Conservation (phyloP, 352 stramenopile species). For the Globisporangium mamillatum region DNA sequence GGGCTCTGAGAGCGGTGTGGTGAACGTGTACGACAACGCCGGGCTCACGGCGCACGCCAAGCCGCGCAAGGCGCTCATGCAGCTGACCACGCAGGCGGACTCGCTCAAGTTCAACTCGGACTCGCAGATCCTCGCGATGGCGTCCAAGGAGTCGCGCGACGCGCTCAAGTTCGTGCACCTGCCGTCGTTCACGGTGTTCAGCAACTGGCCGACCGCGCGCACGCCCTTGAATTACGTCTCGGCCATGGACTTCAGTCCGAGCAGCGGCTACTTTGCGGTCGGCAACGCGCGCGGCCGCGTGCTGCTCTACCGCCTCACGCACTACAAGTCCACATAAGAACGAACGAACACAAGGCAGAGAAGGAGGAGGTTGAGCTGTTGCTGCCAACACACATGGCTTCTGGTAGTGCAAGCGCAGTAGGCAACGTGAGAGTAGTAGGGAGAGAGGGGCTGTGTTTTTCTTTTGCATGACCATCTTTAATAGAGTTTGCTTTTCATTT, state of each 20-base stretch:
- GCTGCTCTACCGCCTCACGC: constrained; percentile 94
- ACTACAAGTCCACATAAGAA: constrained; percentile 89
- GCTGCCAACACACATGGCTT: background rate
- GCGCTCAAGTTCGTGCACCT: constrained; percentile 95
- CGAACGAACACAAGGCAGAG: constrained; percentile 3
- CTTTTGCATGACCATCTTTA: constrained; percentile 13
- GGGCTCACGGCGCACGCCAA: constrained; percentile 43
- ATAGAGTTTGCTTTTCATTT: constrained; percentile 23
- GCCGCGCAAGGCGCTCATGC: constrained; percentile 96
- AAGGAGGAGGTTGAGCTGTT: background rate
- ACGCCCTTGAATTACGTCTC: constrained; percentile 97
- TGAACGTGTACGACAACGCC: constrained; percentile 95
- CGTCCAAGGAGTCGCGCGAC: constrained; percentile 89
- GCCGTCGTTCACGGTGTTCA: constrained; percentile 93
- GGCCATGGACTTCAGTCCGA: constrained; percentile 94
- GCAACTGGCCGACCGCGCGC: constrained; percentile 96
- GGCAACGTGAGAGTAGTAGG: background rate
- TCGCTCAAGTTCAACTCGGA: constrained; percentile 91
- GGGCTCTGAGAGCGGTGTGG: constrained; percentile 95
- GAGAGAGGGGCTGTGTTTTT: background rate
- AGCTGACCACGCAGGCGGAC: constrained; percentile 92
- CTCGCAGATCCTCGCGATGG: constrained; percentile 94
- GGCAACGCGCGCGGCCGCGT: constrained; percentile 97
- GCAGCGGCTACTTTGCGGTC: constrained; percentile 92
- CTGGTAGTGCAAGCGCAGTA: background rate